Percentiles rank a stretch among this genome's conserved stretches.
Conservation (phyloP, 345 rosid genomes). For the Capsella bursapastoris region DNA sequence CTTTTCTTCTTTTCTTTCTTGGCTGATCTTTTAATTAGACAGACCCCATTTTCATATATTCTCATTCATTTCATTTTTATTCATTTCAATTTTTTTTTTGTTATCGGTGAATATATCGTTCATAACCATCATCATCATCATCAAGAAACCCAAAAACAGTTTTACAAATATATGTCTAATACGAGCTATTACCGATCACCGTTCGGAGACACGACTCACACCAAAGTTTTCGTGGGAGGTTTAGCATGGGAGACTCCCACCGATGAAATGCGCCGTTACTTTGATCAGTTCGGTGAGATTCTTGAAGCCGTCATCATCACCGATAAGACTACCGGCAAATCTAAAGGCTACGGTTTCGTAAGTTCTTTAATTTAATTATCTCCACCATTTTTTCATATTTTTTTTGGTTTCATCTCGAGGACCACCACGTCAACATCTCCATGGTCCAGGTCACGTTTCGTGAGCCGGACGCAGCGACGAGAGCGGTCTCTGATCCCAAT, state of each 20-base stretch:
- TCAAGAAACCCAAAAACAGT: constrained; percentile 9
- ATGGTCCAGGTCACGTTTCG: constrained; percentile 78
- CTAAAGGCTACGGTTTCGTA: constrained; percentile 97
- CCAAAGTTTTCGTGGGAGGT: constrained; percentile 93
- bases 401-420: background rate
- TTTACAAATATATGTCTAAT: constrained; percentile 25
- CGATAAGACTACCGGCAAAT: constrained; percentile 83
- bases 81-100: background rate
- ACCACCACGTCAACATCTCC: constrained; percentile 12
- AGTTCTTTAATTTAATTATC: constrained; percentile 36
- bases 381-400: constrained; percentile 5
- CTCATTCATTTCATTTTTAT: constrained; percentile 27
- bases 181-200: constrained; percentile 72
- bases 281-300: constrained; percentile 91
- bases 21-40: constrained; percentile 33
- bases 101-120: constrained; percentile 37
- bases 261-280: constrained; percentile 79
- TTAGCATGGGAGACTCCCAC: constrained; percentile 97
- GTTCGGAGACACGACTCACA: constrained; percentile 89
- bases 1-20: constrained; percentile 40
- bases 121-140: constrained; percentile 28
- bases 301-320: constrained; percentile 93
- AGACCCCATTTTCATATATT: constrained; percentile 38
- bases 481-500: constrained; percentile 79
- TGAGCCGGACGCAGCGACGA: constrained; percentile 84